Percentiles rank a stretch among this genome's conserved stretches.
Evolutionary conservation across 495 filamentous ascomycete species (phyloP).

Genomic region (Melanomma pulvis-pyrius): DNA sequence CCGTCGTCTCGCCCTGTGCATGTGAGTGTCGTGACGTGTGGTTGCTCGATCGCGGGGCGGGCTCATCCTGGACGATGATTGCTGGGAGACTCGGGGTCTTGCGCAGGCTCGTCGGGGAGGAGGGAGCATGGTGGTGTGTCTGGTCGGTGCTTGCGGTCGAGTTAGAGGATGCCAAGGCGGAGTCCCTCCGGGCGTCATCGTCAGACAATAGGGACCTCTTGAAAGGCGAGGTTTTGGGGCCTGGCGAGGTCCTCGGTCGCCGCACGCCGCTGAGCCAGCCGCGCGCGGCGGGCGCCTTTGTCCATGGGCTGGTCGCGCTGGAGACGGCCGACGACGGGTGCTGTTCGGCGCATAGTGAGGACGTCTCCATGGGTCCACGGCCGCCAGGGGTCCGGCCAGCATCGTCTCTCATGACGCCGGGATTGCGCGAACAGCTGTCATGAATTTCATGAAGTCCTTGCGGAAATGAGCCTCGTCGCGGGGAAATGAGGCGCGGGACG

Average conservation of each 20-base stretch:
- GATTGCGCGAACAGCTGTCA: slow-evolving; percentile 14
- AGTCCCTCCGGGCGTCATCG: slow-evolving; percentile 54
- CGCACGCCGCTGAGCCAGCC: slow-evolving; percentile 38
- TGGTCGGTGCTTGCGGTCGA: slow-evolving; percentile 53
- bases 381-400: slow-evolving; percentile 14
- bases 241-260: slow-evolving; percentile 34
- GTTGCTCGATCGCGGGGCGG: slow-evolving; percentile 7
- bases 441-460: slow-evolving; percentile 24
- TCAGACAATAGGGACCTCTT: slow-evolving; percentile 31
- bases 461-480: slow-evolving; percentile 27
- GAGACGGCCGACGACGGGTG: slow-evolving; percentile 7
- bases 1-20: background rate
- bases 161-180: slow-evolving; percentile 55
- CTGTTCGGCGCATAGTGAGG: slow-evolving; percentile 4
- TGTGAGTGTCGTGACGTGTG: slow-evolving; percentile 6
- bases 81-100: slow-evolving; percentile 45
- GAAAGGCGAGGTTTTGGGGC: slow-evolving; percentile 28
- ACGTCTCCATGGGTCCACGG: slow-evolving; percentile 4
- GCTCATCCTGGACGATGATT: slow-evolving; percentile 44
- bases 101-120: slow-evolving; percentile 26
- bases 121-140: slow-evolving; percentile 47
- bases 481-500: slow-evolving; percentile 28
- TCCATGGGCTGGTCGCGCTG: slow-evolving; percentile 12
- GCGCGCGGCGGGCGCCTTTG: slow-evolving; percentile 22
- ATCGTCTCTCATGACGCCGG: slow-evolving; percentile 35